These are phyloP conservation scores for Primulina eburnea DNA, from an alignment of 257 asterid species.

Conservation along the genomic window DNA sequence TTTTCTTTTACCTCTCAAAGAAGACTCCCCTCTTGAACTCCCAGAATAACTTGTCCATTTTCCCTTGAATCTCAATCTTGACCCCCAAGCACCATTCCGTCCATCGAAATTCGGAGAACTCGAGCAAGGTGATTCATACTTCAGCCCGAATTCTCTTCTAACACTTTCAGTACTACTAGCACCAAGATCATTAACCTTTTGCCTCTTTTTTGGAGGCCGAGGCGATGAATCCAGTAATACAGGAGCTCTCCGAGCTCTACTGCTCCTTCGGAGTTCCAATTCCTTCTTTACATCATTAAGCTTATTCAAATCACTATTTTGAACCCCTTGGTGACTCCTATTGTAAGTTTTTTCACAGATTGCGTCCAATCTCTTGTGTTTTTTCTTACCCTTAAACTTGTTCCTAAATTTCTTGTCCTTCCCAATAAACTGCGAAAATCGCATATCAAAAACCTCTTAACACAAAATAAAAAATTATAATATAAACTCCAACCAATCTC, in stretches of 20 bases:
- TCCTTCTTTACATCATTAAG: slow-evolving; percentile 43
- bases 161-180: slow-evolving; percentile 33
- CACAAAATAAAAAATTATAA: slow-evolving; percentile 7
- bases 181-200: slow-evolving; percentile 39
- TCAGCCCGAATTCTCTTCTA: slow-evolving; percentile 37
- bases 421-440: slow-evolving; percentile 57
- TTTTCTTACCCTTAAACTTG: slow-evolving; percentile 62
- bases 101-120: slow-evolving; percentile 46
- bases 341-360: slow-evolving; percentile 67
- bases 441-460: slow-evolving; percentile 56
- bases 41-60: slow-evolving; percentile 31
- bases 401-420: slow-evolving; percentile 52
- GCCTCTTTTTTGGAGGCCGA: slow-evolving; percentile 66
- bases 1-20: slow-evolving; percentile 55
- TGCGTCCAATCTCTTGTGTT: slow-evolving; percentile 79
- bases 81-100: slow-evolving; percentile 46
- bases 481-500: not conserved
- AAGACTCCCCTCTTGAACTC: slow-evolving; percentile 33
- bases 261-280: slow-evolving; percentile 68
- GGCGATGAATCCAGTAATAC: slow-evolving; percentile 93
- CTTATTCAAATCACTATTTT: slow-evolving; percentile 34
- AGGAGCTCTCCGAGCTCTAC: slow-evolving; percentile 82
- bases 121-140: slow-evolving; percentile 38
- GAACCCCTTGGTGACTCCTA: slow-evolving; percentile 50
- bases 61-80: slow-evolving; percentile 66